phyloP scores from a whole-genome alignment of 164 flowering plant species.

The Nymphaea thermarum region DNA sequence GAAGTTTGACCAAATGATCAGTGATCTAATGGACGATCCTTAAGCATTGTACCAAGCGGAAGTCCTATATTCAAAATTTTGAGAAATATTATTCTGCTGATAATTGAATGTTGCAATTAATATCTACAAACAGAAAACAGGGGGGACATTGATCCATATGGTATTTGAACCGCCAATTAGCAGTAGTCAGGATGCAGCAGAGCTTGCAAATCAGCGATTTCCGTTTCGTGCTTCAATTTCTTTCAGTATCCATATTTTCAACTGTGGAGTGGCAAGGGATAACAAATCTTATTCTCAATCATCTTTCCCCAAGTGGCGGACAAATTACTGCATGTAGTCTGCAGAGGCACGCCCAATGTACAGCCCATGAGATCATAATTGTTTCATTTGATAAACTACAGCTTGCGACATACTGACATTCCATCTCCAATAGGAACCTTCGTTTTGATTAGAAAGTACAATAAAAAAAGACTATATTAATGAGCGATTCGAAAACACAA shows the following conservation, averaged over 20 bases:
- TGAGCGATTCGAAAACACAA: background rate
- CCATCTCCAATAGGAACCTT: slow-evolving; percentile 95
- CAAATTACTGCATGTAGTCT: too few relatives aligned
- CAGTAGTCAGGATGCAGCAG: too few relatives aligned
- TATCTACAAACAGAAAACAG: too few relatives aligned
- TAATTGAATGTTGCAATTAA: too few relatives aligned
- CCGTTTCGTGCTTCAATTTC: background rate
- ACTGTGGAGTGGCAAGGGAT: background rate
- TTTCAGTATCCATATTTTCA: background rate
- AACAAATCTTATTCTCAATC: background rate
- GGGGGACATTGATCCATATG: too few relatives aligned
- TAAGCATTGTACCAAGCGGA: too few relatives aligned
- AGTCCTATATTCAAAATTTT: too few relatives aligned
- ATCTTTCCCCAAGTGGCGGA: background rate
- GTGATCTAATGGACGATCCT: too few relatives aligned
- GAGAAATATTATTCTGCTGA: too few relatives aligned
- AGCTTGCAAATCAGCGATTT: background rate
- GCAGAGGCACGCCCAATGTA: background rate
- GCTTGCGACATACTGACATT: slow-evolving; percentile 77
- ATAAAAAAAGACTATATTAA: background rate
- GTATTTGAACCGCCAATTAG: too few relatives aligned
- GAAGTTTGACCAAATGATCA: too few relatives aligned
- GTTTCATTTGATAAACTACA: slow-evolving; percentile 13
- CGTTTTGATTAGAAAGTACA: too few relatives aligned
- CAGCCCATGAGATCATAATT: background rate